phyloP scores from a whole-genome alignment of 257 asterid genomes.

The Linaria vulgaris region DNA sequence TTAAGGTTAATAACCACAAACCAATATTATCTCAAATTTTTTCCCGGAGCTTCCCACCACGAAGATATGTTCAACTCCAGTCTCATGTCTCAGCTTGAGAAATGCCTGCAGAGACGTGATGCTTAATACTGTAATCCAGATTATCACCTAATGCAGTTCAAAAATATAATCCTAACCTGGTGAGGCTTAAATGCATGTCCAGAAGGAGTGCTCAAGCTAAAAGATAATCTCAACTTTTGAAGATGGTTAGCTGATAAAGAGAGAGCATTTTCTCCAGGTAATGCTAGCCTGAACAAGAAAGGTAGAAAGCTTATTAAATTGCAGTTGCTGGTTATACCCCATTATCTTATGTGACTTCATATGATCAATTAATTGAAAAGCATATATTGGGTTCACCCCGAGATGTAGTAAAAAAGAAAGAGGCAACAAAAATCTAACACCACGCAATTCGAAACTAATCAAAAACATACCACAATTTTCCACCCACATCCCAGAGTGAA shows the following conservation, averaged over 20 bases:
- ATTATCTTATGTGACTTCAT: background rate
- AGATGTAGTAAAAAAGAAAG: background rate
- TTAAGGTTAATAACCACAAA: conserved; percentile 43
- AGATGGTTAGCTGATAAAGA: conserved; percentile 91
- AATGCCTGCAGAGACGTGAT: conserved; percentile 63
- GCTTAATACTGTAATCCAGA: conserved; percentile 19
- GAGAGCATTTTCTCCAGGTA: conserved; percentile 52
- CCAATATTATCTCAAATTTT: conserved; percentile 68
- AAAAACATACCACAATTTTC: background rate
- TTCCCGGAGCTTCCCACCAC: conserved; percentile 70
- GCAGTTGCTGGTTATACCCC: conserved; percentile 5
- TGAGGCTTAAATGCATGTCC: conserved; percentile 81
- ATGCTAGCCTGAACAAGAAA: conserved; percentile 51
- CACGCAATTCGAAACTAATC: background rate
- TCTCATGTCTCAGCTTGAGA: conserved; percentile 76
- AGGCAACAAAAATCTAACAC: conserved; percentile 15
- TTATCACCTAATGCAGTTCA: conserved; percentile 8
- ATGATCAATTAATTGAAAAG: conserved; percentile 10
- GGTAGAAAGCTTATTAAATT: conserved; percentile 13
- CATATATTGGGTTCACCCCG: conserved; percentile 1
- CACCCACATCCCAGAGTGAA: conserved; percentile 9
- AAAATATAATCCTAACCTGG: conserved; percentile 57
- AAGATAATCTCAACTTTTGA: conserved; percentile 77
- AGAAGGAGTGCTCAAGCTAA: conserved; percentile 67
- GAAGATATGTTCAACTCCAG: conserved; percentile 87